Base-by-base conservation (phyloP, 1,139 yeast species). In the Taphrina deformans region DNA sequence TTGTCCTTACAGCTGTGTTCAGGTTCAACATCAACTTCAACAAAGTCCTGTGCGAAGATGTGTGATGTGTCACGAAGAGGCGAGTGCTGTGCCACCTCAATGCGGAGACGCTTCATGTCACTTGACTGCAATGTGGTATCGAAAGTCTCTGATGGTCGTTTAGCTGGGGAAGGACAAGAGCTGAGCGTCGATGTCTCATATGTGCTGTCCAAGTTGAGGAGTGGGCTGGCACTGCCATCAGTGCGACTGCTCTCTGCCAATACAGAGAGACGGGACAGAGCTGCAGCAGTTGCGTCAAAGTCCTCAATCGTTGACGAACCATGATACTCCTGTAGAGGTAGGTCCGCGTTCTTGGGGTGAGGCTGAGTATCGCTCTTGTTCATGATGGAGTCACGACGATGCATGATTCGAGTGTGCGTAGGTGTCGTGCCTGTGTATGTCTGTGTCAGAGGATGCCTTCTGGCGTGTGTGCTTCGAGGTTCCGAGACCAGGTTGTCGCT, bases 231-330 rank as follows among this genome's bases (percentile, higher is more conserved):
- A 38, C 50, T 44, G 18, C 56, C 56, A 14, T 33, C 55, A 14
- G 48, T 21, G 7, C 55, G 23, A n/a, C 46, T 46, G 35, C 24
- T 18, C n/a, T 58, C 55, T 9, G 52, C 44, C 23, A 58, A 21
- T n/a, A 58, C 62, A 14, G 62, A 45, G 24, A 58, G 46, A 24
- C 62, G 55, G 10, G 62, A 58, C 45, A 58, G 62, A 14, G 62
- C 62, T 7, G 62, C 62, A 12, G 62, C 62, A 10, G 62, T 46
- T 3, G 62, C 62, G 26, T 58, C 55, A 48, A 21, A 58, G 16
- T 58, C 62, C 27, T 58, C 55, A 4, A 31, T 31, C 26, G 55
- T 23, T 9, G 41, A 14, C 27, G 40, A 14, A 6, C 41, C 35
- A 33, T 26, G 27, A 21, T 51, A 51, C 14, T 51, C 55, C n/a